Base-by-base conservation (phyloP, 352 stramenopile species). In the Phytophthora cryptogea region DNA sequence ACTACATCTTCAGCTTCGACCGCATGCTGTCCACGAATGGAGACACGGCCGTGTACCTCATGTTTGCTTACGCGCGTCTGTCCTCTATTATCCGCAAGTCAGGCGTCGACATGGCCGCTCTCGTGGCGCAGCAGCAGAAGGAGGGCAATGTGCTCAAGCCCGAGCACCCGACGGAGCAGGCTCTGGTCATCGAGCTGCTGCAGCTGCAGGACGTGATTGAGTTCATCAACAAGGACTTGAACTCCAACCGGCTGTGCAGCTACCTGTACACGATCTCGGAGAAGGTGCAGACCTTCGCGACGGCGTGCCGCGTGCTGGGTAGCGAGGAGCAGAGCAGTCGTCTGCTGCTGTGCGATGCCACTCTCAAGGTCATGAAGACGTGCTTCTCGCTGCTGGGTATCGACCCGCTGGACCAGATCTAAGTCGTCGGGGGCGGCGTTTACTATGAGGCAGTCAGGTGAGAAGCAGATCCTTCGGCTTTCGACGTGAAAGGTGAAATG, bases 1-100 rank as follows among this genome's bases (percentile, higher is more conserved):
- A 99, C 72, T 99, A 99, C 83, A 90, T 96, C 50, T 99, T 99
- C 74, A 98, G 89, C 60, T 99, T 99, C 69, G 97, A 99, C 84
- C 86, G 92, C 60, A 99, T 99, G 98, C 88, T 99, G 33, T 97
- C 98, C 70, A 98, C 95, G 4, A 98, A 97, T 64, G 98, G 98
- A 26, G 97, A 99, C 80, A 99, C 98, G 43, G 97, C 97, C 52
- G 96, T 99, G 56, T 99, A 99, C 76, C 80, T 99, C 40, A 88
- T 99, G 73, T 99, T 99, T 79, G 95, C 96, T 27, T 97, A 99
- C 76, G 98, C 97, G n/a, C 92, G 98, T 48, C 83, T 99, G 48
- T 95, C 91, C 58, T 98, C 91, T 45, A 99, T 99, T 72, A 86
- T 99, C 40, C 82, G 90, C 56, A 99, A 99, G 80, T 88, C 87